A percentile compares a stretch with the other conserved stretches of the same genome.
Conservation (phyloP, 345 rosid species). For the Orychophragmus violaceus region DNA sequence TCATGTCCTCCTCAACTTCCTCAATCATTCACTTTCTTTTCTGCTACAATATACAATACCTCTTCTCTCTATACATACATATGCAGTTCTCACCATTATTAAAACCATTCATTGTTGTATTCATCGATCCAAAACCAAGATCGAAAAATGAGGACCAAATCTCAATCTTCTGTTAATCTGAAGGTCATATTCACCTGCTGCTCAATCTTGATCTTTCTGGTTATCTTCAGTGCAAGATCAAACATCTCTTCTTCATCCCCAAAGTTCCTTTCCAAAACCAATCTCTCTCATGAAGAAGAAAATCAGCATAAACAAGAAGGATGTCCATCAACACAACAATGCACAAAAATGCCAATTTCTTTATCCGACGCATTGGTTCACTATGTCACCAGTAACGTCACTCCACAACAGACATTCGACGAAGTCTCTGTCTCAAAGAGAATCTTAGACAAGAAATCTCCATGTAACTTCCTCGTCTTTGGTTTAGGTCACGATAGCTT, state of each 20-base stretch:
- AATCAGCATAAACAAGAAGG: neutral
- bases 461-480: conserved; percentile 87
- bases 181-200: conserved; percentile 25
- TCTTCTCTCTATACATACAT: neutral
- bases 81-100: neutral
- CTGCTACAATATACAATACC: neutral
- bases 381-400: conserved; percentile 72
- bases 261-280: conserved; percentile 10
- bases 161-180: conserved; percentile 24
- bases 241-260: conserved; percentile 21
- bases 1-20: conserved; percentile 33
- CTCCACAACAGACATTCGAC: conserved; percentile 78
- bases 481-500: conserved; percentile 93
- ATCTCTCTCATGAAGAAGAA: conserved; percentile 14
- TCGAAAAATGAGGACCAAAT: conserved; percentile 8
- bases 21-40: conserved; percentile 19
- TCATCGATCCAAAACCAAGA: neutral
- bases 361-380: conserved; percentile 72
- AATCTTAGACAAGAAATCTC: conserved; percentile 63
- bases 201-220: conserved; percentile 18
- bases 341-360: conserved; percentile 55
- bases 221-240: conserved; percentile 25
- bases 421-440: conserved; percentile 68
- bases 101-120: neutral
- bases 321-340: conserved; percentile 34